Base-by-base conservation (phyloP, 768 basidiomycete genomes). In the Brasilioporus rufonigricans region DNA sequence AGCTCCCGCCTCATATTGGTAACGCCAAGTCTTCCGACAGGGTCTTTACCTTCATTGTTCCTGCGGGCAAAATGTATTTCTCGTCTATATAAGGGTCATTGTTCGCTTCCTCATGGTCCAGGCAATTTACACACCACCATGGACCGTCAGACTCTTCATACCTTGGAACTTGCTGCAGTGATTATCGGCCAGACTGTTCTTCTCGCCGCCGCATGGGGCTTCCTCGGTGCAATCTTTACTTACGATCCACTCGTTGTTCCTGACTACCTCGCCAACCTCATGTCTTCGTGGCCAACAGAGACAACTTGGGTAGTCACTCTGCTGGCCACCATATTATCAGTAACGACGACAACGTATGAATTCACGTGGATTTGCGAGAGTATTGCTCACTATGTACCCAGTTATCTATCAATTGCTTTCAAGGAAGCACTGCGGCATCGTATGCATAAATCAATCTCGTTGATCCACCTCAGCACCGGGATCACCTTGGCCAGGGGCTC, bases 391-490 rank as follows among this genome's bases (percentile, higher is more conserved):
- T 8, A 32, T 19, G 2, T 21, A 8, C 19, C 3, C 35, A 57
- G 58, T 16, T 57, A 18, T 21, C 7, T 59, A 10, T 48, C 58
- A 1, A 49, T 55, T 13, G 41, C 58, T 2, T 14, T 64, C 11
- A n/a, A n/a, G n/a, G n/a, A n/a, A n/a, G n/a, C n/a, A n/a, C n/a
- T n/a, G n/a, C n/a, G n/a, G n/a, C n/a, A n/a, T n/a, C n/a, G n/a
- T n/a, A n/a, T n/a, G n/a, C n/a, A n/a, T n/a, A n/a, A n/a, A n/a
- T n/a, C n/a, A n/a, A n/a, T n/a, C n/a, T n/a, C n/a, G n/a, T n/a
- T n/a, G n/a, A n/a, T n/a, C n/a, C n/a, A n/a, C n/a, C 55, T 63
- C 7, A 55, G 44, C 16, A 31, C 55, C 4, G 55, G 53, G 7
- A 48, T 64, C 19, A 48, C 58, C 10, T 36, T 60, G n/a, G 32